A percentile compares a stretch with the other conserved stretches of the same genome.
Evolutionary conservation across 257 asterid genomes (phyloP).

Genomic region (Solanum paucissectum): DNA sequence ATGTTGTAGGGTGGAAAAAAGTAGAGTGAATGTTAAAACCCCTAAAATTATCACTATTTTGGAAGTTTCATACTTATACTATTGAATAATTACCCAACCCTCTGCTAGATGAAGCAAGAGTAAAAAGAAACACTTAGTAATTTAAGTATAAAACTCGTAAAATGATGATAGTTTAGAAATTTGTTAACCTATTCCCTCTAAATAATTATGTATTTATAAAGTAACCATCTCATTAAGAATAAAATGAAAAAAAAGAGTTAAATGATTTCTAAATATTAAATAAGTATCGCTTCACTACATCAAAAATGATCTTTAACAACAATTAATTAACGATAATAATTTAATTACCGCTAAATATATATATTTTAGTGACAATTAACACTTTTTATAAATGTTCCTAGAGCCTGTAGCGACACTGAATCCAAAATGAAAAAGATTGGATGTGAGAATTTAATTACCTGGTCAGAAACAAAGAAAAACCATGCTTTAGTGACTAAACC

Average conservation of each 20-base stretch:
- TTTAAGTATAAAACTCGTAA: neutral
- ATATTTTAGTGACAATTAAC: no score
- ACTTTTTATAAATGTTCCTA: no score
- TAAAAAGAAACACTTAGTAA: no score
- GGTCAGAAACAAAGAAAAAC: constrained; percentile 77
- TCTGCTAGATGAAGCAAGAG: no score
- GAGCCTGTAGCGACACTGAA: rapidly evolving
- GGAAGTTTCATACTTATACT: neutral
- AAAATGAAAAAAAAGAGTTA: neutral
- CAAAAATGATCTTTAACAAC: no score
- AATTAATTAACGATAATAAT: no score
- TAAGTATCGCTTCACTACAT: neutral
- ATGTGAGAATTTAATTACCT: constrained; percentile 29
- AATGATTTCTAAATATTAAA: neutral
- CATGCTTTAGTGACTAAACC: constrained; percentile 52
- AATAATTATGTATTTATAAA: neutral
- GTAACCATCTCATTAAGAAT: neutral
- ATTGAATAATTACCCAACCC: neutral
- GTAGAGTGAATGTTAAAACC: neutral
- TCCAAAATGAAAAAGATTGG: no score
- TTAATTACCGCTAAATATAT: no score
- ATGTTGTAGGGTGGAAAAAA: neutral
- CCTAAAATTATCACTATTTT: neutral
- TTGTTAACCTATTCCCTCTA: neutral
- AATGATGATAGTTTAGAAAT: neutral